Conservation (phyloP, 2,329 filamentous ascomycete species). For the Ramularia collo-cygni region DNA sequence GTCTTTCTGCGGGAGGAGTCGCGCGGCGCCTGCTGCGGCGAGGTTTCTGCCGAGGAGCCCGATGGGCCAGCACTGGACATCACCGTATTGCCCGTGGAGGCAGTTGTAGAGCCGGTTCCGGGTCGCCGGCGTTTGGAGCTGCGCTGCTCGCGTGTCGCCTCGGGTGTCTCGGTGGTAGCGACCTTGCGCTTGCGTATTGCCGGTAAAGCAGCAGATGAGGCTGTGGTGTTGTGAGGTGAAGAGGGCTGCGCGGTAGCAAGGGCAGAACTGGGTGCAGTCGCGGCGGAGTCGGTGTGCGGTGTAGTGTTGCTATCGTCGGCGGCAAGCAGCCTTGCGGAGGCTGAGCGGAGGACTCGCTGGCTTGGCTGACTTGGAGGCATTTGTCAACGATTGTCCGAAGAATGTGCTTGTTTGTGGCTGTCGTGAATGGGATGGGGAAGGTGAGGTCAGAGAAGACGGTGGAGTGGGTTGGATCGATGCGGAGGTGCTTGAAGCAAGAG, state of each 20-base stretch:
- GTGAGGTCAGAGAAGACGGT: background rate
- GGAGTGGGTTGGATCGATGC: background rate
- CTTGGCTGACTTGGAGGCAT: constrained; percentile 18
- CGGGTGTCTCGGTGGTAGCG: constrained; percentile 46
- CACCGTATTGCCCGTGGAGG: constrained; percentile 41
- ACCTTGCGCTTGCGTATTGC: constrained; percentile 67
- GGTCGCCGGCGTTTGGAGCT: constrained; percentile 54
- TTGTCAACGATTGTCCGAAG: constrained; percentile 15
- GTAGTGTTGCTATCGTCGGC: constrained; percentile 40
- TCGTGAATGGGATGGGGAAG: background rate
- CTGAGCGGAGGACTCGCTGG: constrained; percentile 20
- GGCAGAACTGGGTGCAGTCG: constrained; percentile 30
- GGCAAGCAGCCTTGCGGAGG: constrained; percentile 76
- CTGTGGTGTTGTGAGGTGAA: constrained; percentile 37
- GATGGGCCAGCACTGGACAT: constrained; percentile 69
- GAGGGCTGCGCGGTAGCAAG: constrained; percentile 25
- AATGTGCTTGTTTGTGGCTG: constrained; percentile 1
- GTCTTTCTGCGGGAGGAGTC: constrained; percentile 66
- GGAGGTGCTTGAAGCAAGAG: background rate
- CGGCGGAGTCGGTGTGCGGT: constrained; percentile 12
- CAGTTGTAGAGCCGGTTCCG: constrained; percentile 32
- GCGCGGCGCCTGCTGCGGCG: constrained; percentile 48
- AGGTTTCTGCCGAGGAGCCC: constrained; percentile 57
- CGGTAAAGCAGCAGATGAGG: constrained; percentile 41
- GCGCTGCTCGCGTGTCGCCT: constrained; percentile 34